Evolutionary conservation across 768 basidiomycete genomes (phyloP), one percentile per base, ranked within the genome.

Genomic region (Russula sp.): DNA sequence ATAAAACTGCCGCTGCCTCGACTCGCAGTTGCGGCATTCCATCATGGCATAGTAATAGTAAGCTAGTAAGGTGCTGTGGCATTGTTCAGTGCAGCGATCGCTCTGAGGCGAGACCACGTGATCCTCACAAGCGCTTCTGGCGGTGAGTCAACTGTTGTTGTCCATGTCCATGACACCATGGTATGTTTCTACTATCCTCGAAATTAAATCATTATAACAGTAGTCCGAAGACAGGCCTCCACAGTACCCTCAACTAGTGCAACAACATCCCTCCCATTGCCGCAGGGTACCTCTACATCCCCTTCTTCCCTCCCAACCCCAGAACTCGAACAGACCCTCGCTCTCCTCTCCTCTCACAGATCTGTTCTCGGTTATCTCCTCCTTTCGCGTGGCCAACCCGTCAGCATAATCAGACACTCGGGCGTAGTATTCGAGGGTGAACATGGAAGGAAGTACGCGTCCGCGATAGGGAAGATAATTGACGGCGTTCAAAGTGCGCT

Each of bases 281-380:
- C 73, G 46, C 65, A 68, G 44, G 38, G 72, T 3, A 67, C 64
- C 34, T 34, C 73, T 28, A 44, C 48, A 66, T 61, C 65, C 14
- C 52, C 65, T 18, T 58, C 66, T 16, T 32, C 68, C 9, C 18
- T 67, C 28, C 49, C 70, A 30, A 83, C 87, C 75, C 81, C 88
- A 14, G 92, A 93, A 71, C 84, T 94, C 55, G 92, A 94, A 73
- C 83, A 87, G 67, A 94, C 88, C 0, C 81, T 95, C 14, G 74
- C 86, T 0, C 76, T 88, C 66, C 80, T 96, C 58, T 87, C 91
- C 1, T 82, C 89, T 5, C 90, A 95, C 71, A 83, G 90, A 20
- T 88, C 90, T 22, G 92, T 95, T 4, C 83, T 92, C 7, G 93
- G 94, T 1, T 94, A 94, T 73, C 82, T 96, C 71, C 82, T 95